Evolutionary conservation across 306 rosid genomes (phyloP), one percentile per base, ranked within the genome.

Genomic region (Comarum palustre): DNA sequence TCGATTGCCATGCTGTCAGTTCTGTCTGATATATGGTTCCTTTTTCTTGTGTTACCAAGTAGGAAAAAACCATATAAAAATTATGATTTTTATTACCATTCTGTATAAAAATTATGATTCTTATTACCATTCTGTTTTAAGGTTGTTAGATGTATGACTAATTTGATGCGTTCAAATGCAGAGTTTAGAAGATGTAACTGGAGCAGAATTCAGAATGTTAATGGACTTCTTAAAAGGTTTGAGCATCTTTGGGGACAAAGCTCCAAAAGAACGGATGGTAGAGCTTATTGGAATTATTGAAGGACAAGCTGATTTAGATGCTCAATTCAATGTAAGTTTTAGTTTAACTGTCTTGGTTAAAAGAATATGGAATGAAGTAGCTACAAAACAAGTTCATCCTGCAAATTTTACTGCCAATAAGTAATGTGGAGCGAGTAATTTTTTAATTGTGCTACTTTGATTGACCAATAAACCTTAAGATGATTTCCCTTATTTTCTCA

Each of bases 261-360:
- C 96, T 61, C 88, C 93, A 8, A 76, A 88, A 31, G 97, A 94
- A 78, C 89, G 86, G 42, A 83, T 94, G 91, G 86, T 84, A 79
- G 99, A 94, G 81, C 90, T 94, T 24, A 86, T 94, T 79, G 99
- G 88, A 79, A 88, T 94, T 61, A 77, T 94, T 82, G 99, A 94
- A 87, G 96, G 91, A 69, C 99, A 94, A 86, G 99, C 96, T 77
- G 99, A 94, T 79, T 83, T 88, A 76, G 90, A 88, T 82, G 86
- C 91, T 60, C 86, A 78, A 69, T 94, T 94, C 88, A 90, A 85
- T 79, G 99, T 94, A 79, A 86, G 89, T 76, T 51, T 58, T 43
- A 61, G 13, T 19, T 65, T 45, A 13, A 19, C 65, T 69, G 59
- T 70, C n/a, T 73, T 43, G 57, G 42, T 66, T 25, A 29, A 51